phyloP scores from a whole-genome alignment of 768 basidiomycete species.

The Filobasidium wieringae region DNA sequence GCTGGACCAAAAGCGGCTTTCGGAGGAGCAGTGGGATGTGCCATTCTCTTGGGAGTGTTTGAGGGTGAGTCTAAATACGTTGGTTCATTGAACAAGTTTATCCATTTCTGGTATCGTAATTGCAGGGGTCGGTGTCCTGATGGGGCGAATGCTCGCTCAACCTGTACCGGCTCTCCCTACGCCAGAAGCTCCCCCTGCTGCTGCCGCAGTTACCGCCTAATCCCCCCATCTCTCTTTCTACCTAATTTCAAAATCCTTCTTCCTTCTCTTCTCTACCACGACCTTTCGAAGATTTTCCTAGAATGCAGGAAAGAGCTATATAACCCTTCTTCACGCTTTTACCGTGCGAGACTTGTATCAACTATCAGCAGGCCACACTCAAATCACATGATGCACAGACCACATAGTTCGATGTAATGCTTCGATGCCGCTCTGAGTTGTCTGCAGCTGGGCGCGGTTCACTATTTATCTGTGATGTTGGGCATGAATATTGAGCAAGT shows the following conservation, averaged over 20 bases:
- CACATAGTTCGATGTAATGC: too few species aligned
- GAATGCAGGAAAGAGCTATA: too few species aligned
- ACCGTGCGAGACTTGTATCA: too few species aligned
- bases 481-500: neutral
- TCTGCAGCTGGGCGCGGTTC: too few species aligned
- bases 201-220: constrained; percentile 5
- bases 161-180: constrained; percentile 36
- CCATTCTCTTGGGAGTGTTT: constrained; percentile 68
- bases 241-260: neutral
- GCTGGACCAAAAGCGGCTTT: constrained; percentile 86
- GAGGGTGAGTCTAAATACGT: constrained; percentile 21
- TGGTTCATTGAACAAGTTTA: neutral
- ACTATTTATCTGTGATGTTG: too few species aligned
- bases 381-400: too few species aligned
- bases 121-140: constrained; percentile 85
- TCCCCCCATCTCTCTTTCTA: neutral
- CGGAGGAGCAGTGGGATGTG: constrained; percentile 88
- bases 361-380: too few species aligned
- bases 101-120: constrained; percentile 45
- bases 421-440: too few species aligned
- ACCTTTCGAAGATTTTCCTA: too few species aligned
- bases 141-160: constrained; percentile 63
- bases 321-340: too few species aligned
- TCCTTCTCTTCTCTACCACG: neutral
- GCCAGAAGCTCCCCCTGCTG: constrained; percentile 19